Percentiles rank a stretch among this genome's conserved stretches.
Conservation (phyloP, 2,329 filamentous ascomycete genomes). For the Arthrobotrys conoides region DNA sequence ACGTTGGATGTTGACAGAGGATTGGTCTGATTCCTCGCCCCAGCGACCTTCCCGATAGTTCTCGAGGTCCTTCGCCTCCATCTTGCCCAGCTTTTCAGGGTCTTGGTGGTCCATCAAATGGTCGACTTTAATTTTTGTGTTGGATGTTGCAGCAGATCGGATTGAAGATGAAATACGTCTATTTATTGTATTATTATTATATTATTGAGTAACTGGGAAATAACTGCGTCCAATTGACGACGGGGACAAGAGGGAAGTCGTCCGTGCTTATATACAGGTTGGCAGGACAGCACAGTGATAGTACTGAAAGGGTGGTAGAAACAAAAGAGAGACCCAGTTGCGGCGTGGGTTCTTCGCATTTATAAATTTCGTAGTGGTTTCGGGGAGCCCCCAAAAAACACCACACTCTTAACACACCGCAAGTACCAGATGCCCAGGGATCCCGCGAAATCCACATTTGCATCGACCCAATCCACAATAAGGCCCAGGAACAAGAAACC, state of each 20-base stretch:
- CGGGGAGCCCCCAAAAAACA: slow-evolving; percentile 26
- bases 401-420: neutral
- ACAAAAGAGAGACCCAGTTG: slow-evolving; percentile 12
- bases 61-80: slow-evolving; percentile 24
- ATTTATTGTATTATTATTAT: slow-evolving; percentile 5
- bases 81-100: slow-evolving; percentile 34
- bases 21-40: slow-evolving; percentile 58
- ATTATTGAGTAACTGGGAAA: neutral
- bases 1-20: slow-evolving; percentile 62
- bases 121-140: slow-evolving; percentile 8
- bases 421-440: neutral
- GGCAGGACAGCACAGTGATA: slow-evolving; percentile 6
- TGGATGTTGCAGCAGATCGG: slow-evolving; percentile 19
- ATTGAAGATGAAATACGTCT: slow-evolving; percentile 7
- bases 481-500: slow-evolving; percentile 46
- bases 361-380: slow-evolving; percentile 27
- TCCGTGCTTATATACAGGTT: slow-evolving; percentile 24
- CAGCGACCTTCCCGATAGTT: slow-evolving; percentile 51
- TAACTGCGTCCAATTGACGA: slow-evolving; percentile 13
- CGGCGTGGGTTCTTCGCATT: slow-evolving; percentile 15
- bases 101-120: slow-evolving; percentile 35
- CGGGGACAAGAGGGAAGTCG: slow-evolving; percentile 6
- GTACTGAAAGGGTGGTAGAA: slow-evolving; percentile 14
- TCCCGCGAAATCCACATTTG: slow-evolving; percentile 17
- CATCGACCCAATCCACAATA: slow-evolving; percentile 54